phyloP scores from a whole-genome alignment of 331 rosid genomes.

The Quercus phellos region DNA sequence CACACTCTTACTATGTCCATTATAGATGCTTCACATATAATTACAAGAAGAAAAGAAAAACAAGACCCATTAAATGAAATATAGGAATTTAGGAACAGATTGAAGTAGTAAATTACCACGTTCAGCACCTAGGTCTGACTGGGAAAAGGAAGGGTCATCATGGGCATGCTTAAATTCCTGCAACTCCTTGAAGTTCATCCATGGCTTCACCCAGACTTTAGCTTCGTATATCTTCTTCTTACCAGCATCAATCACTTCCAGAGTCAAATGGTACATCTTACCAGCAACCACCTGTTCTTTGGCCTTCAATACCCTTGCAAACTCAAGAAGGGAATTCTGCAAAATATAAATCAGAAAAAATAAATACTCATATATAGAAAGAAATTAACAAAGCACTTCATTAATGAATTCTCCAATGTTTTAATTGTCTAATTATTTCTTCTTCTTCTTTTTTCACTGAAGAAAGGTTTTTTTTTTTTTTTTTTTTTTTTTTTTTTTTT shows the following conservation, averaged over 20 bases:
- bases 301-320: slow-evolving; percentile 46
- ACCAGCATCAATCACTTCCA: slow-evolving; percentile 61
- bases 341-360: background rate
- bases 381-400: background rate
- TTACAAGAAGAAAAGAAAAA: background rate
- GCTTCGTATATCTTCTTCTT: slow-evolving; percentile 51
- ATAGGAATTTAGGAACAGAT: background rate
- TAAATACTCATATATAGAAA: background rate
- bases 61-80: background rate
- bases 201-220: slow-evolving; percentile 70
- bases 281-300: slow-evolving; percentile 58
- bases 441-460: too few relatives aligned
- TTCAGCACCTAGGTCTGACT: slow-evolving; percentile 27
- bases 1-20: background rate
- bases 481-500: too few relatives aligned
- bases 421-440: too few relatives aligned
- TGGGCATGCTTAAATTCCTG: slow-evolving; percentile 45
- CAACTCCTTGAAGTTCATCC: slow-evolving; percentile 66
- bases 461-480: too few relatives aligned
- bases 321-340: slow-evolving; percentile 60
- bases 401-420: background rate
- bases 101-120: slow-evolving; percentile 27
- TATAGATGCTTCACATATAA: background rate
- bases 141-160: slow-evolving; percentile 23
- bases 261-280: slow-evolving; percentile 38